A percentile compares a stretch with the other conserved stretches of the same genome.
Conservation (phyloP, 2,329 filamentous ascomycete genomes). For the Tolypocladium amazonense region DNA sequence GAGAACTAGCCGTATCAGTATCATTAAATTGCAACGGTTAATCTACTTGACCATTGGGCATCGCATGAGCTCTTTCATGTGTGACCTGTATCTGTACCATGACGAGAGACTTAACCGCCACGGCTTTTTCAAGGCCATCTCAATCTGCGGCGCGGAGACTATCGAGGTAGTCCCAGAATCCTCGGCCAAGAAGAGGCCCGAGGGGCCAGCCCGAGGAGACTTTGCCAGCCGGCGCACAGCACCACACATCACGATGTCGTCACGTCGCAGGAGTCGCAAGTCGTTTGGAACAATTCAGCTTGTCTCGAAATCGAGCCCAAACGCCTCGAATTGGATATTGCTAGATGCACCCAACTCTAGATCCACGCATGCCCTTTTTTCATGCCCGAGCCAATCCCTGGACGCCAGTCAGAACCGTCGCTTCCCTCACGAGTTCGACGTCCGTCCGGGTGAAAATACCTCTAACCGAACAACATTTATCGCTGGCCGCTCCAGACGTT, state of each 20-base stretch:
- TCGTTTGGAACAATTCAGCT: conserved; percentile 10
- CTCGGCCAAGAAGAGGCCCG: conserved; percentile 31
- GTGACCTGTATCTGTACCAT: conserved; percentile 58
- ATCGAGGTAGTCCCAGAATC: conserved; percentile 47
- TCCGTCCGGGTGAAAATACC: neutral
- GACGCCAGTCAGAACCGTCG: conserved; percentile 6
- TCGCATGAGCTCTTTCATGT: conserved; percentile 25
- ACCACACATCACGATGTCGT: conserved; percentile 16
- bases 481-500: conserved; percentile 78
- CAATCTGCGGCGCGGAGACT: conserved; percentile 49
- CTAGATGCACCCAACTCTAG: conserved; percentile 33
- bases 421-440: neutral
- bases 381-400: conserved; percentile 24
- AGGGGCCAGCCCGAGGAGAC: conserved; percentile 36
- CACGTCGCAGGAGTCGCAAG: conserved; percentile 2
- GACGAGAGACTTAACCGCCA: conserved; percentile 41
- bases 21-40: too few relatives aligned
- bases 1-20: neutral
- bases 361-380: conserved; percentile 26
- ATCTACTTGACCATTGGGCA: neutral
- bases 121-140: conserved; percentile 51
- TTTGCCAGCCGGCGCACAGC: conserved; percentile 39
- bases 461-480: conserved; percentile 29
- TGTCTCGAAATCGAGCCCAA: conserved; percentile 33
- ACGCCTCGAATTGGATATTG: conserved; percentile 35